Conservation (phyloP, 2,329 filamentous ascomycete genomes). For the Aspergillus pseudoterreus region DNA sequence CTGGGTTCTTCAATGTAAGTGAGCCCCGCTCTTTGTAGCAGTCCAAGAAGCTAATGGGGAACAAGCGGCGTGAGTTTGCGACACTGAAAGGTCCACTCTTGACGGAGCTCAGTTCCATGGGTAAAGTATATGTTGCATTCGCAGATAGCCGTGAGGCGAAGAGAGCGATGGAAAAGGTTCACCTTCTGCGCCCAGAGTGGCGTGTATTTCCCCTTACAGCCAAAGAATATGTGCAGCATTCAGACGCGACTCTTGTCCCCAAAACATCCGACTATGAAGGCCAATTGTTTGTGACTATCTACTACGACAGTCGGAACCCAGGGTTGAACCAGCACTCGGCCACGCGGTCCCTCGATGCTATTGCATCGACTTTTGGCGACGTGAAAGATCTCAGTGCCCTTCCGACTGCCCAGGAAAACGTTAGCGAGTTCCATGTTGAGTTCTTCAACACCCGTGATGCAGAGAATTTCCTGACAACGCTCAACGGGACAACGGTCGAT, state of each 20-base stretch:
- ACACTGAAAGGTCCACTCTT: slow-evolving; percentile 38
- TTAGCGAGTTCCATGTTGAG: slow-evolving; percentile 37
- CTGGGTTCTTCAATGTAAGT: slow-evolving; percentile 37
- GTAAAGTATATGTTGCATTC: slow-evolving; percentile 54
- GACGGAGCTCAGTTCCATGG: slow-evolving; percentile 30
- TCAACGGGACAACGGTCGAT: slow-evolving; percentile 33
- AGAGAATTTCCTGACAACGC: slow-evolving; percentile 31
- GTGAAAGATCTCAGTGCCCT: slow-evolving; percentile 33
- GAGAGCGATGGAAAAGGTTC: slow-evolving; percentile 47
- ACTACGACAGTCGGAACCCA: slow-evolving; percentile 30
- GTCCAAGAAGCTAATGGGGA: not conserved
- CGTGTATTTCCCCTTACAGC: slow-evolving; percentile 44
- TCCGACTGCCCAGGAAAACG: slow-evolving; percentile 24
- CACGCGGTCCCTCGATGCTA: slow-evolving; percentile 48
- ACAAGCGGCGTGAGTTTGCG: slow-evolving; percentile 31
- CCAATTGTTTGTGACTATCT: slow-evolving; percentile 52
- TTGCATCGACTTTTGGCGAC: slow-evolving; percentile 36
- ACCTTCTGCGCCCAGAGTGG: slow-evolving; percentile 47
- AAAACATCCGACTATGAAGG: slow-evolving; percentile 50
- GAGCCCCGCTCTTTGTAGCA: not conserved
- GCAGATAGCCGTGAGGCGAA: slow-evolving; percentile 59
- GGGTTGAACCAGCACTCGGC: slow-evolving; percentile 25
- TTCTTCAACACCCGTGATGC: slow-evolving; percentile 38
- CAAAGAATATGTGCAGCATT: slow-evolving; percentile 42
- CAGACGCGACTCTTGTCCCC: slow-evolving; percentile 23